Evolutionary conservation across 345 rosid species (phyloP).

Genomic region (Acer campestre): DNA sequence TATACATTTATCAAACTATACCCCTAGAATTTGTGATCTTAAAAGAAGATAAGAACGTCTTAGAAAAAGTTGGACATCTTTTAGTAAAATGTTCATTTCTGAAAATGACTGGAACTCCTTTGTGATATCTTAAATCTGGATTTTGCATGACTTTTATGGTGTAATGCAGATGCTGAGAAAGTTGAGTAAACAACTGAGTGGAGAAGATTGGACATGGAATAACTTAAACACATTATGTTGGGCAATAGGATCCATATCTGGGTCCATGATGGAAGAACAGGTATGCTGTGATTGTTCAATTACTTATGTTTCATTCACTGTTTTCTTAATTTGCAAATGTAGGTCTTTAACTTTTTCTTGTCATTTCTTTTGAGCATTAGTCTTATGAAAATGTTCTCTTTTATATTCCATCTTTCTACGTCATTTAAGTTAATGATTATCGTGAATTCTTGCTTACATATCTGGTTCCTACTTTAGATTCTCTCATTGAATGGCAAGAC

Average conservation of each 20-base stretch:
- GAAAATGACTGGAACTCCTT: background rate
- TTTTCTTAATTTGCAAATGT: background rate
- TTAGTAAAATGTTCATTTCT: background rate
- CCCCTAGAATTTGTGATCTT: too few species aligned
- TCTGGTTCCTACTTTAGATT: background rate
- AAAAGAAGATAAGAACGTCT: too few species aligned
- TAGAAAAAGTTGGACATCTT: background rate
- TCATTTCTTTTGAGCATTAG: background rate
- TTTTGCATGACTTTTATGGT: conserved; percentile 16
- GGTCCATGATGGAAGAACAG: conserved; percentile 99
- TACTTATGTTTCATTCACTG: background rate
- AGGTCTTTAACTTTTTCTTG: background rate
- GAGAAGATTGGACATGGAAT: conserved; percentile 99
- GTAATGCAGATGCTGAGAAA: conserved; percentile 86
- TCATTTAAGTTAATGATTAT: background rate
- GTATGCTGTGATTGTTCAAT: conserved; percentile 35
- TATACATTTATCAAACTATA: too few species aligned
- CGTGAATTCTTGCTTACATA: background rate
- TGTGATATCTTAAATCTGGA: background rate
- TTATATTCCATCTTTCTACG: background rate
- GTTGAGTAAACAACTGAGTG: conserved; percentile 87
- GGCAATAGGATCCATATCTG: conserved; percentile 99
- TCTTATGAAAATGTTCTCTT: background rate
- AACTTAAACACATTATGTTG: conserved; percentile 94
- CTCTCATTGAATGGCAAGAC: background rate